These are phyloP conservation scores for Botrytis porri DNA, from an alignment of 2,329 filamentous ascomycete genomes.

Conservation along the genomic window DNA sequence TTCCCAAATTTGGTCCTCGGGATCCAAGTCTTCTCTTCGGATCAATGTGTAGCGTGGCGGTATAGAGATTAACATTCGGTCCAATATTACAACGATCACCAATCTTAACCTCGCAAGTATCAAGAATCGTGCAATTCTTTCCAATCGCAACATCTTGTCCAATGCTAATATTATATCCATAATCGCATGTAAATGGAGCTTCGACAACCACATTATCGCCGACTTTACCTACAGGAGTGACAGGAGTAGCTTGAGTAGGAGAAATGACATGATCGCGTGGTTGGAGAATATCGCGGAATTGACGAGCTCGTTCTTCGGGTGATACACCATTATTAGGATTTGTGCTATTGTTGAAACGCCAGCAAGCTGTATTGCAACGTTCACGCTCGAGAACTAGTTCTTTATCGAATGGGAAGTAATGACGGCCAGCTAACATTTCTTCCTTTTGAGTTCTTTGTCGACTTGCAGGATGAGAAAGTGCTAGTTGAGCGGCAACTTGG, in stretches of 20 bases:
- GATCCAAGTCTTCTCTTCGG: conserved; percentile 71
- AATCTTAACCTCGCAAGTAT: conserved; percentile 80
- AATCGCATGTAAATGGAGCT: conserved; percentile 87
- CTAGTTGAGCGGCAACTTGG: conserved; percentile 37
- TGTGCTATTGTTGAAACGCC: conserved; percentile 80
- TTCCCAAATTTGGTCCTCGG: conserved; percentile 67
- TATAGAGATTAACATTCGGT: conserved; percentile 83
- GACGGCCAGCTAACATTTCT: conserved; percentile 78
- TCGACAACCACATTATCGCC: conserved; percentile 79
- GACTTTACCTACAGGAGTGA: conserved; percentile 58
- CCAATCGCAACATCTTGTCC: conserved; percentile 82
- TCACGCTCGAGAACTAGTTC: conserved; percentile 82
- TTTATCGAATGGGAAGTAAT: conserved; percentile 76
- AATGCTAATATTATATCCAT: conserved; percentile 91
- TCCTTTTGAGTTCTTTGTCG: conserved; percentile 68
- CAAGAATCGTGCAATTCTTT: conserved; percentile 79
- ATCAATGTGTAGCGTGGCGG: conserved; percentile 69
- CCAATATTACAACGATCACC: conserved; percentile 75
- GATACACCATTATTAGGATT: conserved; percentile 73
- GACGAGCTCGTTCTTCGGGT: conserved; percentile 61
- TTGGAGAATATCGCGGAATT: conserved; percentile 70
- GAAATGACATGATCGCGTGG: conserved; percentile 57
- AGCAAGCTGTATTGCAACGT: conserved; percentile 75
- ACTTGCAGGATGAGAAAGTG: conserved; percentile 36
- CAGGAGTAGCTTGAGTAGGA: conserved; percentile 50